Conservation (phyloP, 1,284 basidiomycete genomes). For the Papiliotrema terrestris region DNA sequence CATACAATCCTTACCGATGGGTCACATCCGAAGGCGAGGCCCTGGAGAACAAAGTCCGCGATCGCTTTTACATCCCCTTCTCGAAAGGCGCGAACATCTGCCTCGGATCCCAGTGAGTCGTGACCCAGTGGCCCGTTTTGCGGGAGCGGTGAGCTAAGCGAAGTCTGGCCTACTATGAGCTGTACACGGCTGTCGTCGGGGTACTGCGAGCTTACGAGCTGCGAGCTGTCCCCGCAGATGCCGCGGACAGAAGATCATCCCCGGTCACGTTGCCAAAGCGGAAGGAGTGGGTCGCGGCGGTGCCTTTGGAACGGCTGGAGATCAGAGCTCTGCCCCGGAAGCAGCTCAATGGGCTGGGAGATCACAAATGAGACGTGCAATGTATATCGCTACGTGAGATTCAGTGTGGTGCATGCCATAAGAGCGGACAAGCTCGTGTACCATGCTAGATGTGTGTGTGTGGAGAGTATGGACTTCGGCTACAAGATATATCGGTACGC, state of each 20-base stretch:
- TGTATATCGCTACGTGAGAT: too few relatives aligned
- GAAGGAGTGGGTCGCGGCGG: background rate
- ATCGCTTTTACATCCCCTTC: background rate
- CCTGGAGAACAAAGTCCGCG: background rate
- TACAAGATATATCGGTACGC: slow-evolving; percentile 39
- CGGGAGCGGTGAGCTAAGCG: background rate
- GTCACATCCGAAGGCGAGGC: background rate
- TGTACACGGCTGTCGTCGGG: background rate
- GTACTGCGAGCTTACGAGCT: background rate
- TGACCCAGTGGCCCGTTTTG: background rate
- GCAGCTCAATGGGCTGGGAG: background rate
- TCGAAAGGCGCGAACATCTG: background rate
- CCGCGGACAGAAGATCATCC: background rate
- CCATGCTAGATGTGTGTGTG: too few relatives aligned
- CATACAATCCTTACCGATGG: background rate
- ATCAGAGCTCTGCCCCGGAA: background rate
- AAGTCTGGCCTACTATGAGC: background rate
- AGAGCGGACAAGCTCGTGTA: too few relatives aligned
- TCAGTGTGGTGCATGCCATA: too few relatives aligned
- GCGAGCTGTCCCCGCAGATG: background rate
- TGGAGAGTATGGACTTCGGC: too few relatives aligned
- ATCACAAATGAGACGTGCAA: background rate
- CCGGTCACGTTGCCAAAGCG: background rate
- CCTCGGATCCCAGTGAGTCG: background rate
- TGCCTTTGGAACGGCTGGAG: background rate